Evolutionary conservation across 176 grass and related monocot genomes (phyloP).

Genomic region (Ampelocalamus luodianensis): DNA sequence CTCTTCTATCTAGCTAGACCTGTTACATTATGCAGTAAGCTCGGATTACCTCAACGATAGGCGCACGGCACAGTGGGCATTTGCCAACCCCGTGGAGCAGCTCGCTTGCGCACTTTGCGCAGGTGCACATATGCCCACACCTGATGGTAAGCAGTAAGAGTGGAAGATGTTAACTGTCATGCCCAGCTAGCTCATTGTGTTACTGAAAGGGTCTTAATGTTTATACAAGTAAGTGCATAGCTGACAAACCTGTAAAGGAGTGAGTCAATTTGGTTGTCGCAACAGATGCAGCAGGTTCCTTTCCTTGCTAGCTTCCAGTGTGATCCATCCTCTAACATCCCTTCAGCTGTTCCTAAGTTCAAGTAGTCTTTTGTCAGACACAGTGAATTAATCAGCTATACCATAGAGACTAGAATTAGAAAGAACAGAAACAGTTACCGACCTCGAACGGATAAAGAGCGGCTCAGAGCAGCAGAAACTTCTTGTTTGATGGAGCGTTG

Average conservation of each 20-base stretch:
- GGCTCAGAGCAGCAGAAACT: conserved; percentile 79
- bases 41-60: conserved; percentile 80
- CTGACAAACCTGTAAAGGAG: conserved; percentile 80
- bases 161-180: background rate
- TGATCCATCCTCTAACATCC: conserved; percentile 44
- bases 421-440: background rate
- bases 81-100: conserved; percentile 63
- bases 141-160: conserved; percentile 27
- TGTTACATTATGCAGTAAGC: conserved; percentile 79
- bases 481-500: conserved; percentile 84
- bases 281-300: conserved; percentile 86
- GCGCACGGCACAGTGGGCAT: conserved; percentile 90
- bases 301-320: conserved; percentile 80
- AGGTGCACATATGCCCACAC: conserved; percentile 95
- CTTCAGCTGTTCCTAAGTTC: conserved; percentile 24
- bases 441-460: conserved; percentile 33
- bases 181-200: background rate
- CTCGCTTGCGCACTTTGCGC: conserved; percentile 77
- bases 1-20: background rate
- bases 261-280: conserved; percentile 82
- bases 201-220: background rate
- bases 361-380: background rate
- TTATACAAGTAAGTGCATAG: background rate
- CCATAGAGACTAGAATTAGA: background rate
- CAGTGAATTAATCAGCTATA: background rate